phyloP scores from a whole-genome alignment of 352 stramenopile species.

The Phytophthora europaea region DNA sequence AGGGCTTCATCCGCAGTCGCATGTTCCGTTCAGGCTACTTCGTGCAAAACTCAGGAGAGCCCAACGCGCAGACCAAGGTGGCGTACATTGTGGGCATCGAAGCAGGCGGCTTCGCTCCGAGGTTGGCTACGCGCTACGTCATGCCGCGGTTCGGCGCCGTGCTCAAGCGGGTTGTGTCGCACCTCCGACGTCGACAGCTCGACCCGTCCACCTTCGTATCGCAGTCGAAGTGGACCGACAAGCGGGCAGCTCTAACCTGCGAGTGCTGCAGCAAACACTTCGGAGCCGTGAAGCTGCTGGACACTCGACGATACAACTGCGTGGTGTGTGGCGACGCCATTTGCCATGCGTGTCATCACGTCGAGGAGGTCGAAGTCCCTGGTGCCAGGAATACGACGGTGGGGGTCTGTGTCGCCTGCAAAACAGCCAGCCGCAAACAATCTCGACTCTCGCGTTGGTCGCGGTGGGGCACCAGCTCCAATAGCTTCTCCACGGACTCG shows the following conservation, averaged over 20 bases:
- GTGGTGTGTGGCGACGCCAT: constrained; percentile 56
- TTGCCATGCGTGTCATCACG: constrained; percentile 49
- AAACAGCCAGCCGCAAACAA: constrained; percentile 21
- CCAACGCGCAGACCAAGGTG: constrained; percentile 37
- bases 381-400: constrained; percentile 40
- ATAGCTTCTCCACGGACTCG: constrained; percentile 25
- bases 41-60: constrained; percentile 44
- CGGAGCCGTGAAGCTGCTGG: constrained; percentile 29
- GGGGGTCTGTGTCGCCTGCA: constrained; percentile 41
- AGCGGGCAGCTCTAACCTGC: constrained; percentile 38
- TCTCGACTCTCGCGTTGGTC: constrained; percentile 26
- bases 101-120: constrained; percentile 38
- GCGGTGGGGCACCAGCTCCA: constrained; percentile 18
- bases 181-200: constrained; percentile 35
- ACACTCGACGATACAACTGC: constrained; percentile 54
- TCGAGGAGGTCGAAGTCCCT: constrained; percentile 45
- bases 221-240: constrained; percentile 44
- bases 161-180: constrained; percentile 38
- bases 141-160: constrained; percentile 49
- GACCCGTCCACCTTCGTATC: constrained; percentile 41
- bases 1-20: constrained; percentile 45
- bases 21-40: constrained; percentile 55
- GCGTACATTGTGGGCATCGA: constrained; percentile 52
- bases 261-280: constrained; percentile 52
- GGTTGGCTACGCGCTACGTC: constrained; percentile 39